Percentiles rank a stretch among this genome's conserved stretches.
Conservation (phyloP, 345 rosid genomes). For the Hibiscus tridactylites region DNA sequence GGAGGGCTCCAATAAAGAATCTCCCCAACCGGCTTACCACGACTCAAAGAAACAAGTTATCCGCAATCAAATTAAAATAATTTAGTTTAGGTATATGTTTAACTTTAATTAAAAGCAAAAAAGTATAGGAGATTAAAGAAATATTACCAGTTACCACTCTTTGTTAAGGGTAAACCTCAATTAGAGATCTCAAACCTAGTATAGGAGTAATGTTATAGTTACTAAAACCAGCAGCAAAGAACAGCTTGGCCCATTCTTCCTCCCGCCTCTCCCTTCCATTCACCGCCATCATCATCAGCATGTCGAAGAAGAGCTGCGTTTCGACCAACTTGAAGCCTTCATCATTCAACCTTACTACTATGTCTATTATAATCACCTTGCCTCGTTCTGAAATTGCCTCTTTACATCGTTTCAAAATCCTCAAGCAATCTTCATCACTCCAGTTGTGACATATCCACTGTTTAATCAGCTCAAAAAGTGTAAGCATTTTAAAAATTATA, state of each 20-base stretch:
- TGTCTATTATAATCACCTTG: neutral
- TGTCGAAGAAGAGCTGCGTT: conserved; percentile 7
- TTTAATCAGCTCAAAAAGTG: neutral
- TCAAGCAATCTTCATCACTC: neutral
- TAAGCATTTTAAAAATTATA: neutral
- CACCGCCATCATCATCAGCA: neutral
- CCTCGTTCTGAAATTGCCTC: neutral
- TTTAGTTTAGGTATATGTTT: no score
- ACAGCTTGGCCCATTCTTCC: neutral
- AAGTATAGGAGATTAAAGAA: no score
- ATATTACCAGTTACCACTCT: no score
- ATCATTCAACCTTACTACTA: neutral
- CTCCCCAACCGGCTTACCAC: no score
- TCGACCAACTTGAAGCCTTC: neutral
- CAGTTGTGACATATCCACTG: neutral
- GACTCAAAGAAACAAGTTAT: no score
- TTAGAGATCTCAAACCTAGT: neutral
- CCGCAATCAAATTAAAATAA: no score
- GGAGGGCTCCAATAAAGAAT: no score
- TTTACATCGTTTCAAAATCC: neutral
- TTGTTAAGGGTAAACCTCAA: neutral
- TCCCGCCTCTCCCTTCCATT: neutral
- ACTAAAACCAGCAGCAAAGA: neutral
- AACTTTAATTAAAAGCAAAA: no score
- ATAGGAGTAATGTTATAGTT: neutral